These are phyloP conservation scores for Sporothrix brasiliensis DNA, from an alignment of 2,329 filamentous ascomycete genomes.

Conservation along the genomic window DNA sequence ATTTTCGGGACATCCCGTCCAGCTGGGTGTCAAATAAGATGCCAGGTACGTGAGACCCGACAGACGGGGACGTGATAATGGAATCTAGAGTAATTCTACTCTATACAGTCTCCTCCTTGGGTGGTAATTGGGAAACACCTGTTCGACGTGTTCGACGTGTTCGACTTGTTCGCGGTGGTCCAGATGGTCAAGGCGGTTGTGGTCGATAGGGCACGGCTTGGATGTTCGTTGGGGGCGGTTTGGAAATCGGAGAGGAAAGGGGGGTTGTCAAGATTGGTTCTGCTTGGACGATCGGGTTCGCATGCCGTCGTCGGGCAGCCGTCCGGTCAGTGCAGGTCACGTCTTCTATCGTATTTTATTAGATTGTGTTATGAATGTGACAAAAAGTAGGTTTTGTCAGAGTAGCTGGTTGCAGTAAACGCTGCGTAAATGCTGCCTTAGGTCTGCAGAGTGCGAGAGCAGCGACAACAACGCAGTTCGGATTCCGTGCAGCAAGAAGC, in stretches of 20 bases:
- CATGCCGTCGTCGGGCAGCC: not conserved
- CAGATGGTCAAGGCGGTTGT: not conserved
- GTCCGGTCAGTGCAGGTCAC: not conserved
- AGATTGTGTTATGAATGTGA: not conserved
- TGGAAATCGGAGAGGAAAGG: not conserved
- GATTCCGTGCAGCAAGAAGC: not conserved
- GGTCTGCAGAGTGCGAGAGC: not conserved
- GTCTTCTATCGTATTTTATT: constrained; percentile 4
- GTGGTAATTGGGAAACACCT: not conserved
- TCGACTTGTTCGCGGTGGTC: too few species aligned
- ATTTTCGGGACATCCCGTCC: too few species aligned
- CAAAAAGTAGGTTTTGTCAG: not conserved
- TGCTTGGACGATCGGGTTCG: not conserved
- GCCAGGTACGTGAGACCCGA: too few species aligned
- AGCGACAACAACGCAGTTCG: not conserved
- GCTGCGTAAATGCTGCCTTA: not conserved
- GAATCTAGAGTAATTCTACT: not conserved
- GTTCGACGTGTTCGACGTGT: not conserved
- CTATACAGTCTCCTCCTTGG: not conserved
- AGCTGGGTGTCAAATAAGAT: too few species aligned
- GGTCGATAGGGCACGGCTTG: not conserved
- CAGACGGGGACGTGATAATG: too few species aligned
- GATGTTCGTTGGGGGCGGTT: constrained; percentile 14
- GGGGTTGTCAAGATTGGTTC: not conserved
- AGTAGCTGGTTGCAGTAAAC: not conserved